phyloP scores from a whole-genome alignment of 2,329 filamentous ascomycete genomes.

The Pseudopithomyces chartarum region DNA sequence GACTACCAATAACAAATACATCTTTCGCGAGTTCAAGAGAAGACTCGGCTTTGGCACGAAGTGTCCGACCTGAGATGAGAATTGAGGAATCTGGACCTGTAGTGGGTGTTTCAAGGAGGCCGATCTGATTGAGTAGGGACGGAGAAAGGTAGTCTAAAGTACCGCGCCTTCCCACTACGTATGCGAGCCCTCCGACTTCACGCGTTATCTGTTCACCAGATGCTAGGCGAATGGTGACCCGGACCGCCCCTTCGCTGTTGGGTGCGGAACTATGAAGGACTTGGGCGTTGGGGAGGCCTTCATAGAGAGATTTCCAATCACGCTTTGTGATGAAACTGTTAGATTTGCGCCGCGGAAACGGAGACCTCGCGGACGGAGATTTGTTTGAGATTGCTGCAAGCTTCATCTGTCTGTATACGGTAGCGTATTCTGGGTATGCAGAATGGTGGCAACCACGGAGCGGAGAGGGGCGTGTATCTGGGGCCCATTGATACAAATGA shows the following conservation, averaged over 20 bases:
- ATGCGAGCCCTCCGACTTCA: conserved; percentile 56
- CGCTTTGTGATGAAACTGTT: conserved; percentile 54
- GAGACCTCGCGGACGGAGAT: conserved; percentile 22
- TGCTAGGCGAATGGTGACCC: conserved; percentile 50
- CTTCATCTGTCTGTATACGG: conserved; percentile 66
- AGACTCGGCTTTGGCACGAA: conserved; percentile 58
- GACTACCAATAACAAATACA: conserved; percentile 62
- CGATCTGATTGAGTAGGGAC: conserved; percentile 55
- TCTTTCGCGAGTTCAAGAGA: conserved; percentile 58
- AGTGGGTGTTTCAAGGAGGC: conserved; percentile 12
- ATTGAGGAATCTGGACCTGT: neutral
- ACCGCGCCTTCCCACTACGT: conserved; percentile 62
- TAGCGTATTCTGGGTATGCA: conserved; percentile 67
- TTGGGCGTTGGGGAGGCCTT: conserved; percentile 61
- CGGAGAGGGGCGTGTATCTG: conserved; percentile 60
- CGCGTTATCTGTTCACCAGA: conserved; percentile 53
- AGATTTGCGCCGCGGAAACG: conserved; percentile 42
- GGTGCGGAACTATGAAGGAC: conserved; percentile 47
- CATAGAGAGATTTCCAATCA: conserved; percentile 57
- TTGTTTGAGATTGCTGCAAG: conserved; percentile 46
- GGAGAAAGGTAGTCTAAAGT: conserved; percentile 57
- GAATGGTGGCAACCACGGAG: conserved; percentile 63
- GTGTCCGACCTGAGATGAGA: conserved; percentile 57
- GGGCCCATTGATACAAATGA: conserved; percentile 66
- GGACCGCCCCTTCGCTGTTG: conserved; percentile 16